Evolutionary conservation across 805 yeast species (phyloP), one percentile per base, ranked within the genome.

Genomic region (Wickerhamiella hasegawae): DNA sequence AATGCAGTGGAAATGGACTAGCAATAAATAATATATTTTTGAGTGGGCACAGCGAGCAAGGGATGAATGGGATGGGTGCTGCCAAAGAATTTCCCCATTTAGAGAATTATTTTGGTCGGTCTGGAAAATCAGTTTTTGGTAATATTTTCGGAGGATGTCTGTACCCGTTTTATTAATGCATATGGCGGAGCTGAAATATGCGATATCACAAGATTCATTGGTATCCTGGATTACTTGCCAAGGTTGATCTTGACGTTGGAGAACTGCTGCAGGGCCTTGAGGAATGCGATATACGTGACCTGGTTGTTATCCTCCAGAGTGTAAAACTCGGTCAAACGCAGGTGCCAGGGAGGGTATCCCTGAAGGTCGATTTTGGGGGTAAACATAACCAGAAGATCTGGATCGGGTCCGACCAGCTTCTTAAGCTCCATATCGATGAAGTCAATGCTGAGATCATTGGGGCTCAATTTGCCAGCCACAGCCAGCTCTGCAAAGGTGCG

Each of bases 331-430:
- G 84, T 71, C 35, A 92, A 67, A 42, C 98, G 69, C 24, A 83
- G 71, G 52, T 87, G 97, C 98, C 98, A 90, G 20, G 98, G 98
- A 16, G 97, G 97, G 55, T 76, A 90, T 14, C 94, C 96, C 56
- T 84, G 93, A 33, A 90, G 66, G 53, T 84, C 93, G 43, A 90
- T 63, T 10, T 66, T 64, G n/a, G 96, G 94, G 16, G 83, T 83
- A 54, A 87, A 90, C 35, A 80, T 59, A 21, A 90, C 63, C 32
- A 90, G 62, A 43, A 90, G 65, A 53, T 90, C 98, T 0, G 98
- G 97, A 53, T 90, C 98, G n/a, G 65, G 66, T 1, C 94, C 90
- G 12, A 84, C 90, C 35, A 83, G 62, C 46, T 73, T 81, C 26
- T 63, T 33, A 41, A 57, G 40, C 34, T 54, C 51, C 22, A 37